Base-by-base conservation (phyloP, 331 rosid genomes). In the Malus hybrid region DNA sequence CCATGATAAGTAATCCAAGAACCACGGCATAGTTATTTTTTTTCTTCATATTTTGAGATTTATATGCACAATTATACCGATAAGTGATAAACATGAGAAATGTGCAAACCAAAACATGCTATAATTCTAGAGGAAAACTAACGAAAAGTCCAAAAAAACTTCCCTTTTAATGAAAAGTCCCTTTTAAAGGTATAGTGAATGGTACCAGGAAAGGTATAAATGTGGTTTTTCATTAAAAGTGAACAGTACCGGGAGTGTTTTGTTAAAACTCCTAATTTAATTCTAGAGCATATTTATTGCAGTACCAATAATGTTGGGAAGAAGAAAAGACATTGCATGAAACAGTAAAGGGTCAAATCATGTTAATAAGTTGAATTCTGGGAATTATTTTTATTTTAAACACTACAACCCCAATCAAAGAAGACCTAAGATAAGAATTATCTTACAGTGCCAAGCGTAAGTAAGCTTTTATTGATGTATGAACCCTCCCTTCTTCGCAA, bases 401-500 rank as follows among this genome's bases (percentile, higher is more conserved):
- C 69, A 10, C 20, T 15, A 10, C 65, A 24, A 76, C 27, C 39
- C 50, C 55, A 29, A 70, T 28, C 50, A 70, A 63, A 59, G 55
- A 59, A 24, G 66, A 36, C 27, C 28, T 32, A 57, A 48, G 44
- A 71, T 28, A 16, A 31, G 20, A 20, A 69, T 16, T 62, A 71
- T 70, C 89, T 80, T 85, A 85, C 89, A 65, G 89, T 85, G 77
- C 89, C 89, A 50, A 85, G 83, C 5, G 89, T 82, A 28, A 85
- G 89, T 75, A 85, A 80, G 77, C 89, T 85, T 75, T 85, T 85
- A 64, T 85, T 85, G 75, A 85, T 85, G 79, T 82, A 85, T 31
- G 89, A 85, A 29, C 89, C 89, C 79, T 85, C 89, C 77, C 77
- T 85, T 74, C 89, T 85, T 65, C 89, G 74, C 69, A 85, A 77